Base-by-base conservation (phyloP, 306 rosid species). In the Quercus parvula region DNA sequence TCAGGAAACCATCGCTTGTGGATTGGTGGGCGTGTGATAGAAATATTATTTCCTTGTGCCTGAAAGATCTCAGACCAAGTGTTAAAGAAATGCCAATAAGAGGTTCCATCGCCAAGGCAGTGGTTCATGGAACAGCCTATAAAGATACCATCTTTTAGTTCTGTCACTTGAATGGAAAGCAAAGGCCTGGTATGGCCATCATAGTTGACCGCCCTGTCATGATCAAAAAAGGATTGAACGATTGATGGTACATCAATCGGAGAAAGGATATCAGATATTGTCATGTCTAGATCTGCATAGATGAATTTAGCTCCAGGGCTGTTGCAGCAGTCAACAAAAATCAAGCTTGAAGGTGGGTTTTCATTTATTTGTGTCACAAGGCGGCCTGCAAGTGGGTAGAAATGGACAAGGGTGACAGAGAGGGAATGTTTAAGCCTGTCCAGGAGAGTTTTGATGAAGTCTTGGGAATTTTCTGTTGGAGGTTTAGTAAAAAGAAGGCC, bases 51-150 rank as follows among this genome's bases (percentile, higher is more conserved):
- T 4, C 51, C 86, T 5, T 62, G 80, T 46, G 83, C 68, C 78
- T 52, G 85, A 52, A 94, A 90, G 14, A 94, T 86, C 31, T 91
- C 82, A 5, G 97, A 91, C 89, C 85, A 85, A 2, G 77, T 18
- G 8, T 87, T 94, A 24, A 86, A 85, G 87, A 91, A 90, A 62
- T 77, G 77, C 98, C 92, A 94, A 72, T 74, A 90, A 9, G 90
- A 70, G 17, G 89, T 88, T 10, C 94, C 95, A 63, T 94, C 91
- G 4, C 9, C 90, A 3, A 90, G 1, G 17, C 1, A 0, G 11
- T 91, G 97, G 66, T 86, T 89, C 76, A 89, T 69, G 59, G 96
- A 91, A 62, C 90, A 86, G 1, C 92, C 98, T 1, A 94, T 80
- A 88, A 90, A 90, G 61, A 92, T 77, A 9, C 91, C 97, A 58